A percentile compares a stretch with the other conserved stretches of the same genome.
These are phyloP conservation scores for Candida sakaeoensis DNA, from an alignment of 805 yeast species.

Conservation along the genomic window DNA sequence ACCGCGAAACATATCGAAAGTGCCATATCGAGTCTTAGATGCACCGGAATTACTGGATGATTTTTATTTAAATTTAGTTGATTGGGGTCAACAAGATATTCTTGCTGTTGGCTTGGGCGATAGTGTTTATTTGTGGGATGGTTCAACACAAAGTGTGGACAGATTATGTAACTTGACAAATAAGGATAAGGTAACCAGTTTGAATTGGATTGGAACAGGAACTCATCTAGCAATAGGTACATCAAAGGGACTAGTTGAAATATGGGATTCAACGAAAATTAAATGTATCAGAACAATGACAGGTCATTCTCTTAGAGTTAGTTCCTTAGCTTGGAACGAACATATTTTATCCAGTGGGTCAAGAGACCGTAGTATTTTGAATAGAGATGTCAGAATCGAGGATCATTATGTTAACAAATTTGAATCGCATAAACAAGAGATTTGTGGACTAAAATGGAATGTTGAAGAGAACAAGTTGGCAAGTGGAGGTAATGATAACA, in stretches of 20 bases:
- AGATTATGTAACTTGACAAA: conserved; percentile 67
- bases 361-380: conserved; percentile 77
- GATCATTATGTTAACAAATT: conserved; percentile 74
- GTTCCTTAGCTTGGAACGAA: conserved; percentile 91
- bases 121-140: conserved; percentile 88
- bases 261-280: conserved; percentile 85
- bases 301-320: conserved; percentile 82
- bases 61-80: conserved; percentile 85
- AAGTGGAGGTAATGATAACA: conserved; percentile 93
- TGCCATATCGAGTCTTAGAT: conserved; percentile 89
- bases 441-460: conserved; percentile 95
- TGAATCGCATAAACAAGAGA: conserved; percentile 83
- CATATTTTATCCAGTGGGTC: conserved; percentile 86
- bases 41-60: conserved; percentile 96
- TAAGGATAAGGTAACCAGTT: conserved; percentile 71
- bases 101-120: conserved; percentile 89
- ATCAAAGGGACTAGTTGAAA: conserved; percentile 79
- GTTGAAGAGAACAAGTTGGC: conserved; percentile 87
- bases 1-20: conserved; percentile 72
- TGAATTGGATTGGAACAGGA: conserved; percentile 93
- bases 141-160: conserved; percentile 75
- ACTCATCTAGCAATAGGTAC: conserved; percentile 95
- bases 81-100: conserved; percentile 90
- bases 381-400: conserved; percentile 86
- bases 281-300: conserved; percentile 87